phyloP scores from a whole-genome alignment of 495 filamentous ascomycete species.

The Evansstolkia leycettana region DNA sequence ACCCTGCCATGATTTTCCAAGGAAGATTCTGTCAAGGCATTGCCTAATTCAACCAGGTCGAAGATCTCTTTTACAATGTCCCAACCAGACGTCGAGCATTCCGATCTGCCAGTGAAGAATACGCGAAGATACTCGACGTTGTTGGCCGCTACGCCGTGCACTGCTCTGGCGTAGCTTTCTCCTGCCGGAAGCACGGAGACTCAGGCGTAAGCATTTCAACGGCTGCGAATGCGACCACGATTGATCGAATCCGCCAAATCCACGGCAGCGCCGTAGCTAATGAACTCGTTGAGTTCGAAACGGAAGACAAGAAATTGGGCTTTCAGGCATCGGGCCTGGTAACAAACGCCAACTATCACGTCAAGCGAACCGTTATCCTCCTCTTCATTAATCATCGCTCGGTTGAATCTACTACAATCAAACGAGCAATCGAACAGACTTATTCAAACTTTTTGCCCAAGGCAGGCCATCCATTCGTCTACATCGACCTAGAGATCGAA shows the following conservation, averaged over 20 bases:
- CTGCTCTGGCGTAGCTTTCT: slow-evolving; percentile 80
- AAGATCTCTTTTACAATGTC: slow-evolving; percentile 95
- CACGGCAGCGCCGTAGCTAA: slow-evolving; percentile 80
- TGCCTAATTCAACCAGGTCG: slow-evolving; percentile 48
- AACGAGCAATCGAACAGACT: slow-evolving; percentile 82
- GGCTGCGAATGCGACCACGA: slow-evolving; percentile 50
- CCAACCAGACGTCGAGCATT: slow-evolving; percentile 84
- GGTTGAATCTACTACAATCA: slow-evolving; percentile 86
- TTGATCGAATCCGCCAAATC: slow-evolving; percentile 82
- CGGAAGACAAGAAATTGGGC: slow-evolving; percentile 63
- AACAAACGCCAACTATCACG: slow-evolving; percentile 92
- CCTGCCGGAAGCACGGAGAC: slow-evolving; percentile 93
- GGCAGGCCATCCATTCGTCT: slow-evolving; percentile 87
- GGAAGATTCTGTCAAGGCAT: background rate
- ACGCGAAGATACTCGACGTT: slow-evolving; percentile 93
- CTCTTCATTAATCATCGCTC: slow-evolving; percentile 96
- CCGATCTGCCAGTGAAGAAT: slow-evolving; percentile 85
- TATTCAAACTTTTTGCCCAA: slow-evolving; percentile 89
- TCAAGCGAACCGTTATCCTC: slow-evolving; percentile 79
- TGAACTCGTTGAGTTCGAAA: slow-evolving; percentile 69
- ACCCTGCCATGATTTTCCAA: background rate
- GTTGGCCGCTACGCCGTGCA: slow-evolving; percentile 95
- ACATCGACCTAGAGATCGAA: slow-evolving; percentile 87
- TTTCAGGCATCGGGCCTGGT: slow-evolving; percentile 73
- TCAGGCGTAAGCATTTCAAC: slow-evolving; percentile 70